Evolutionary conservation across 2,329 filamentous ascomycete genomes (phyloP), one percentile per base, ranked within the genome.

Genomic region (Chaetomium globosum): DNA sequence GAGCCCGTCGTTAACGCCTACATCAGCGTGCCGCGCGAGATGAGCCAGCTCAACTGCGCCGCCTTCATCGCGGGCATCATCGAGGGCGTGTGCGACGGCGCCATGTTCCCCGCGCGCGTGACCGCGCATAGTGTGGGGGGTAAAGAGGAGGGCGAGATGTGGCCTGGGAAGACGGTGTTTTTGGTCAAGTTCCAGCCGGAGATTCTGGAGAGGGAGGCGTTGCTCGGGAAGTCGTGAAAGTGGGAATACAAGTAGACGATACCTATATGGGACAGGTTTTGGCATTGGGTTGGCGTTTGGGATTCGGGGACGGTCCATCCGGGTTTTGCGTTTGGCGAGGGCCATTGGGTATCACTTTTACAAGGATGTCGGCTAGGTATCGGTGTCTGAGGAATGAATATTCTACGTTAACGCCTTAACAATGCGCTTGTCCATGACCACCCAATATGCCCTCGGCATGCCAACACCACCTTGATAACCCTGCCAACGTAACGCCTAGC

Each of bases 151-250:
- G 85, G 88, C 69, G 92, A 94, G 74, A 89, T 98, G 87, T 98
- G 94, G 93, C 95, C 95, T 0, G 92, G 91, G 39, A 92, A 95
- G 81, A 99, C 95, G 52, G 93, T 99, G 36, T 99, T 97, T 75
- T 78, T 99, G 76, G 88, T 99, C 74, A 93, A 94, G 78, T 99
- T 99, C 76, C 88, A 91, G 70, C 83, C 88, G n/a, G 91, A 92
- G 76, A 94, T 98, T 51, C 81, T 98, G 77, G 94, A 98, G 81
- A 83, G 95, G 75, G 95, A 99, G 82, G 89, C 89, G 67, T 90
- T 92, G 73, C 76, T 96, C 72, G 87, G 65, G 60, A 70, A 69
- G 63, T 66, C 59, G 36, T 66, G 23, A 63, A 19, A 2, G 21
- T 4, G 30, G 26, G 9, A 31, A 19, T 19, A 30, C 28, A 33